A percentile compares a stretch with the other conserved stretches of the same genome.
Evolutionary conservation across 768 basidiomycete species (phyloP).

Genomic region (Serendipita indica): DNA sequence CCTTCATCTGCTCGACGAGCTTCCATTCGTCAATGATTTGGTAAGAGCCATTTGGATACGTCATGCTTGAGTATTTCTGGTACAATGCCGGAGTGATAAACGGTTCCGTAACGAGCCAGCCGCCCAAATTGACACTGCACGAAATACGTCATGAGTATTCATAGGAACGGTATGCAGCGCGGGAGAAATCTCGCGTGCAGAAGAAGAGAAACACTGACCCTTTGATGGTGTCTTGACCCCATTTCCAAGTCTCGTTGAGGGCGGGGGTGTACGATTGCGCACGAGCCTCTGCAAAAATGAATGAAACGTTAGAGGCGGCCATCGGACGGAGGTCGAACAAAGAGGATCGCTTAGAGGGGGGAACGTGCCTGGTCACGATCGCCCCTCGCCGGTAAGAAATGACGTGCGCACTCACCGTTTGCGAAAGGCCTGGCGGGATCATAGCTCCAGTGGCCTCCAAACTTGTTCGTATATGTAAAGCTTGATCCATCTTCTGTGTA

Average conservation of each 20-base stretch:
- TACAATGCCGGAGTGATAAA: conserved; percentile 55
- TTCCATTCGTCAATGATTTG: conserved; percentile 73
- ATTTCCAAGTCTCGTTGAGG: conserved; percentile 72
- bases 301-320: neutral
- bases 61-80: conserved; percentile 35
- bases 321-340: neutral
- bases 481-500: conserved; percentile 71
- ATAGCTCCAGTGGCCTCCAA: conserved; percentile 83
- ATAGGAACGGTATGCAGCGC: neutral
- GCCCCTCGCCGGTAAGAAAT: neutral
- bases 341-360: neutral
- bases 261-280: conserved; percentile 74
- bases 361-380: neutral
- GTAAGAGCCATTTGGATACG: conserved; percentile 20
- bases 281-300: conserved; percentile 31
- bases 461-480: conserved; percentile 66
- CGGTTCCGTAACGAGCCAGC: conserved; percentile 79
- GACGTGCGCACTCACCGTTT: conserved; percentile 29
- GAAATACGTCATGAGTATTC: conserved; percentile 4
- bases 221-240: conserved; percentile 54
- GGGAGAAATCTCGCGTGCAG: neutral
- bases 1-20: conserved; percentile 50
- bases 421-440: conserved; percentile 74
- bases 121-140: conserved; percentile 80
- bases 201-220: conserved; percentile 36